Evolutionary conservation across 1,139 yeast species (phyloP).

Genomic region (Saccharomycopsis hybrid): DNA sequence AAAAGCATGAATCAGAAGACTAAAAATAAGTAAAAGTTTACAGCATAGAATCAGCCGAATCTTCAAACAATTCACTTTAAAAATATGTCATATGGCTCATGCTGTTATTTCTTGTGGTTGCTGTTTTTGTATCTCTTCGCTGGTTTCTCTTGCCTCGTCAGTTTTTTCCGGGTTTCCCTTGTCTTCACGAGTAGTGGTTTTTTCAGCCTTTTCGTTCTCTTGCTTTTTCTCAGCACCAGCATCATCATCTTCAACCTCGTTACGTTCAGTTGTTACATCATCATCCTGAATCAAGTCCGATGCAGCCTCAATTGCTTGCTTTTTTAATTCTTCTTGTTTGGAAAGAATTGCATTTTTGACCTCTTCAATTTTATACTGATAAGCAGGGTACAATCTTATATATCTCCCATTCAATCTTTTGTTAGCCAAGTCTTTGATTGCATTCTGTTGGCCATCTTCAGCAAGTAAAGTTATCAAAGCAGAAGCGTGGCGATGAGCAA

Average conservation of each 20-base stretch:
- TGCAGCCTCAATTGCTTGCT: not conserved
- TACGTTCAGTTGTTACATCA: too few species aligned
- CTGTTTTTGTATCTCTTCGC: too few species aligned
- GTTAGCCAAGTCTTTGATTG: conserved; percentile 38
- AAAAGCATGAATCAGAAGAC: not conserved
- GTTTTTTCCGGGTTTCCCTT: too few species aligned
- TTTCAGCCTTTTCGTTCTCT: conserved; percentile 2
- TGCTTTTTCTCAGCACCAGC: not conserved
- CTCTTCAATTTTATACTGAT: conserved; percentile 36
- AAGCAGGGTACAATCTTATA: conserved; percentile 37
- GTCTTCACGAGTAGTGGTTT: conserved; percentile 20
- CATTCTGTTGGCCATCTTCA: conserved; percentile 37
- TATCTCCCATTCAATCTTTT: conserved; percentile 33
- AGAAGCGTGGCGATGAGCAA: conserved; percentile 34
- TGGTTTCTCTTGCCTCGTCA: too few species aligned
- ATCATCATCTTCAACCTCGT: not conserved
- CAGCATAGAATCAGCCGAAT: too few species aligned
- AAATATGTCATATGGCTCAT: too few species aligned
- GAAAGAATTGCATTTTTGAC: conserved; percentile 31
- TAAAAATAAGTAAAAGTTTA: too few species aligned
- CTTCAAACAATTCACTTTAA: too few species aligned
- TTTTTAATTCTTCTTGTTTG: conserved; percentile 6
- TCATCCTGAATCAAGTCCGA: too few species aligned
- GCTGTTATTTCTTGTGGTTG: too few species aligned
- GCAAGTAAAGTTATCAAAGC: conserved; percentile 50